Percentiles rank a stretch among this genome's conserved stretches.
phyloP scores from a whole-genome alignment of 2,329 filamentous ascomycete genomes.

The Cercospora sp. region DNA sequence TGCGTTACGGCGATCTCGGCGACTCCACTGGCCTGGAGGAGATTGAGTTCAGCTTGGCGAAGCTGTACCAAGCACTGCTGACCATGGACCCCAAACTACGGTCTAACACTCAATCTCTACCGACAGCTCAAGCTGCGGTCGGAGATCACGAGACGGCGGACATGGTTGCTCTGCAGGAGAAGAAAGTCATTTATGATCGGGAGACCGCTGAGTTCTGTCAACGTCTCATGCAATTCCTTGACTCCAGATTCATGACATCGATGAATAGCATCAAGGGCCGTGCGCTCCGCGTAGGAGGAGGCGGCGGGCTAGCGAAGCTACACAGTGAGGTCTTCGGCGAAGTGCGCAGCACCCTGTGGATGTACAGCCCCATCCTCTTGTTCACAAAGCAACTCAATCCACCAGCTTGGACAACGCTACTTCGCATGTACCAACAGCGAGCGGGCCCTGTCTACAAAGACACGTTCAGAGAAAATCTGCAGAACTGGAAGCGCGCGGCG shows the following conservation, averaged over 20 bases:
- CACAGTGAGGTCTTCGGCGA: constrained; percentile 68
- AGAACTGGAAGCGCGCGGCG: constrained; percentile 62
- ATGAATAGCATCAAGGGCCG: constrained; percentile 55
- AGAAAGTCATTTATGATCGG: constrained; percentile 81
- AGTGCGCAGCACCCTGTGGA: constrained; percentile 75
- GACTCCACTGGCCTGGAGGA: constrained; percentile 69
- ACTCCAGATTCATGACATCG: constrained; percentile 73
- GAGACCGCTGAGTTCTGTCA: constrained; percentile 76
- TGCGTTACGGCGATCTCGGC: constrained; percentile 73
- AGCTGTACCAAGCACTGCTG: constrained; percentile 86
- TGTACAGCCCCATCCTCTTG: constrained; percentile 81
- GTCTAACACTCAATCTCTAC: constrained; percentile 48
- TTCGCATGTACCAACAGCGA: constrained; percentile 78
- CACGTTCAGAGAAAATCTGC: constrained; percentile 75
- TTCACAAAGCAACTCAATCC: constrained; percentile 84
- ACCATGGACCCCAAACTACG: constrained; percentile 86
- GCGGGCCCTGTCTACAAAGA: constrained; percentile 75
- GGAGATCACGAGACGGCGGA: constrained; percentile 70
- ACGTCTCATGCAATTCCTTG: constrained; percentile 78
- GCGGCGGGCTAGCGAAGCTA: constrained; percentile 53
- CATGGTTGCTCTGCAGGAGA: constrained; percentile 93
- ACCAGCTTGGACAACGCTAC: constrained; percentile 75
- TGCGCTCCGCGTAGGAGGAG: constrained; percentile 39
- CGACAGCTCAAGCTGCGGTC: constrained; percentile 55
- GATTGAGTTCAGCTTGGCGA: constrained; percentile 74